phyloP scores from a whole-genome alignment of 75 land plant genomes.

The Isoetes taiwanensis region DNA sequence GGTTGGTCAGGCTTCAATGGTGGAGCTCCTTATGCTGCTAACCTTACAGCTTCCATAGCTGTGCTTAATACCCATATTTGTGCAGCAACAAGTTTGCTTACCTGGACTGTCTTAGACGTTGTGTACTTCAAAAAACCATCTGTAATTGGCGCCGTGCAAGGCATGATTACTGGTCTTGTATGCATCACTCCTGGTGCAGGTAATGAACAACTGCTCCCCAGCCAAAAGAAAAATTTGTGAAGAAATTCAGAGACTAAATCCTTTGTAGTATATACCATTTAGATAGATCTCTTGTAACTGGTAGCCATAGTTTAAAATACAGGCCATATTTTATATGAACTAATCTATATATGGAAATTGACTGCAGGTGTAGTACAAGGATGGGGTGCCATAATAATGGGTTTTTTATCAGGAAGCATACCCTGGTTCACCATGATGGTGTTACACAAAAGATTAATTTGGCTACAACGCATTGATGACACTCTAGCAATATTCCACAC shows the following conservation, averaged over 20 bases:
- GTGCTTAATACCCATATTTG: neutral
- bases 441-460: neutral
- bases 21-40: constrained; percentile 2
- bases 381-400: constrained; percentile 1
- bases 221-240: neutral
- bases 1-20: constrained; percentile 2
- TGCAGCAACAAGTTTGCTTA: constrained; percentile 1
- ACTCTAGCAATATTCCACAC: constrained; percentile 1
- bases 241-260: neutral
- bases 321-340: too few species aligned
- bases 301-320: neutral
- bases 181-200: constrained; percentile 6
- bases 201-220: neutral
- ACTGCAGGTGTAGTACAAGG: neutral
- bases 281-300: neutral
- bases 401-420: neutral
- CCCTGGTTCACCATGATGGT: constrained; percentile 7
- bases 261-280: neutral
- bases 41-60: neutral
- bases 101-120: neutral
- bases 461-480: neutral
- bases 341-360: too few species aligned
- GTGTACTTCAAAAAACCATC: constrained; percentile 5
- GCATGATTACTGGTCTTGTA: constrained; percentile 5
- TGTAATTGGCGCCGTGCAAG: constrained; percentile 2